Conservation (phyloP, 78 protist species). For the Isochrysis galbana region DNA sequence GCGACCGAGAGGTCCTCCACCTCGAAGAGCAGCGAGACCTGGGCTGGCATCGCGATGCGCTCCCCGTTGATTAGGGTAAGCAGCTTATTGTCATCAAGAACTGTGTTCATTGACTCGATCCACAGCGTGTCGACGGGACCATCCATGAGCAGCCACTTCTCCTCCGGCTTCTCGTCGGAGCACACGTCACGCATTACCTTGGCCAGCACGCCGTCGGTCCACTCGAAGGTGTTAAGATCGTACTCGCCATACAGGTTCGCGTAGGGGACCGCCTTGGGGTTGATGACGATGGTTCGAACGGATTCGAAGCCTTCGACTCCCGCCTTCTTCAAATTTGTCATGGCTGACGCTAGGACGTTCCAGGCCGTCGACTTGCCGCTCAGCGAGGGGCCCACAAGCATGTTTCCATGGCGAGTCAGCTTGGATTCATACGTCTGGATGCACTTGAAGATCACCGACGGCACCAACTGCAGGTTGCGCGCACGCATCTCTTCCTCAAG, state of each 20-base stretch:
- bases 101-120: slow-evolving; percentile 90
- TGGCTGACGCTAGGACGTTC: slow-evolving; percentile 45
- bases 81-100: slow-evolving; percentile 87
- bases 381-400: slow-evolving; percentile 78
- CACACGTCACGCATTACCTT: slow-evolving; percentile 69
- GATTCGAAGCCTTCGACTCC: neutral
- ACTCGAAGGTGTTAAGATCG: slow-evolving; percentile 74
- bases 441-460: slow-evolving; percentile 55
- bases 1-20: slow-evolving; percentile 82
- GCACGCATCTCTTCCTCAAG: slow-evolving; percentile 31
- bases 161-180: slow-evolving; percentile 16
- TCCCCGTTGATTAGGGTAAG: slow-evolving; percentile 88
- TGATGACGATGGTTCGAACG: slow-evolving; percentile 63
- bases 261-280: slow-evolving; percentile 87
- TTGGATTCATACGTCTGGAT: slow-evolving; percentile 75
- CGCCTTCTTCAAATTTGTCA: slow-evolving; percentile 34
- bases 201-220: slow-evolving; percentile 88
- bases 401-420: slow-evolving; percentile 74
- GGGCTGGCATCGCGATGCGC: slow-evolving; percentile 77
- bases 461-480: slow-evolving; percentile 43
- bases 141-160: slow-evolving; percentile 78
- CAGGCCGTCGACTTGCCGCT: slow-evolving; percentile 66
- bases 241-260: slow-evolving; percentile 82
- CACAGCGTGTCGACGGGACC: slow-evolving; percentile 91
- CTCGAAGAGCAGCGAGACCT: slow-evolving; percentile 78